Evolutionary conservation across 371 early-diverging fungal species (phyloP).

Genomic region (Mucor piriformis): DNA sequence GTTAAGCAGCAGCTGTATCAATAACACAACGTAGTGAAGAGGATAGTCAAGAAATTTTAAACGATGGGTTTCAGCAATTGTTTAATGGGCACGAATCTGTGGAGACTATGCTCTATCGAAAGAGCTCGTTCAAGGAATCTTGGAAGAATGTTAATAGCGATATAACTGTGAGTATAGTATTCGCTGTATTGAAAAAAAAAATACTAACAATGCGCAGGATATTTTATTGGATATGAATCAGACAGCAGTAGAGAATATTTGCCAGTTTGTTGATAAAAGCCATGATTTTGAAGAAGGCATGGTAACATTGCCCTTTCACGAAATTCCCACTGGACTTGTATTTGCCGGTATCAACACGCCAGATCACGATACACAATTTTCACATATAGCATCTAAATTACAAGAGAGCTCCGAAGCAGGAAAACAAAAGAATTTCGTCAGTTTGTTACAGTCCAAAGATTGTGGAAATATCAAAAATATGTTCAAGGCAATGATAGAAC

Average conservation of each 20-base stretch:
- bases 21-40: conserved; percentile 13
- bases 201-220: conserved; percentile 23
- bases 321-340: conserved; percentile 70
- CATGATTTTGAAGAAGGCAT: conserved; percentile 30
- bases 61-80: conserved; percentile 50
- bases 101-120: conserved; percentile 44
- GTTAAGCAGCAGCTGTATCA: conserved; percentile 7
- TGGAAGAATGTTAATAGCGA: conserved; percentile 44
- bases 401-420: conserved; percentile 34
- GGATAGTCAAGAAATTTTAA: conserved; percentile 8
- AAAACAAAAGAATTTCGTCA: conserved; percentile 49
- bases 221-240: conserved; percentile 59
- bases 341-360: conserved; percentile 66
- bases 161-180: conserved; percentile 44
- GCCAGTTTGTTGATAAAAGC: conserved; percentile 53
- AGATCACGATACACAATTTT: conserved; percentile 48
- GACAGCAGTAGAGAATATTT: conserved; percentile 38
- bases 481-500: conserved; percentile 64
- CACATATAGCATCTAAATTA: conserved; percentile 51
- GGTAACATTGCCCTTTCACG: conserved; percentile 51
- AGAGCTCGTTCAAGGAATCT: conserved; percentile 33
- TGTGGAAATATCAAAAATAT: conserved; percentile 59
- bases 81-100: conserved; percentile 49
- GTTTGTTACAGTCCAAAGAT: conserved; percentile 68
- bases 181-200: not conserved